Evolutionary conservation across 2,329 filamentous ascomycete species (phyloP).

Genomic region (Dactylellina haptotyla): DNA sequence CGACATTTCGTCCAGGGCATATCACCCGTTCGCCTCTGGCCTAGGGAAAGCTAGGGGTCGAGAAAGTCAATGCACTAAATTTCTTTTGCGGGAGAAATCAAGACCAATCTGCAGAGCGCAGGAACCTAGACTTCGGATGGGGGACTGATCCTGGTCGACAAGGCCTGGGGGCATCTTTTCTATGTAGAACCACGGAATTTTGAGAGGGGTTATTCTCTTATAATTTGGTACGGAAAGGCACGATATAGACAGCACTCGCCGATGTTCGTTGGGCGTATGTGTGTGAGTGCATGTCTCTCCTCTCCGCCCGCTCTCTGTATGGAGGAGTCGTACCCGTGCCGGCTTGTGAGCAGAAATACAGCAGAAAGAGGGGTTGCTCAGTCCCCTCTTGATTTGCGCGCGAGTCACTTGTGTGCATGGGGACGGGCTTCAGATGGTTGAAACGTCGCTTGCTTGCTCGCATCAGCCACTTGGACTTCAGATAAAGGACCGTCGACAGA

Average conservation of each 20-base stretch:
- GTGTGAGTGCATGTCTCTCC: too few species aligned
- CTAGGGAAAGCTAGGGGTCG: constrained; percentile 32
- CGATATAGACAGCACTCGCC: too few species aligned
- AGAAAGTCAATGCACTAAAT: constrained; percentile 30
- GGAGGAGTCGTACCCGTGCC: background rate
- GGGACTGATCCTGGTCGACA: constrained; percentile 20
- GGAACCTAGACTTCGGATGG: constrained; percentile 42
- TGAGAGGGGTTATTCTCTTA: constrained; percentile 11
- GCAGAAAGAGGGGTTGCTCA: constrained; percentile 28
- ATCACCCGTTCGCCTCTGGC: constrained; percentile 46
- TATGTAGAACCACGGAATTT: constrained; percentile 44
- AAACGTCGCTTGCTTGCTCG: constrained; percentile 9
- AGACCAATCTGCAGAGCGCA: constrained; percentile 13
- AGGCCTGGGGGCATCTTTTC: constrained; percentile 11
- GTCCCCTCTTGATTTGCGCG: constrained; percentile 11
- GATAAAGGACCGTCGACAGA: constrained; percentile 27
- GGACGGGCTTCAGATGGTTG: constrained; percentile 26
- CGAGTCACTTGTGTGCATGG: constrained; percentile 14
- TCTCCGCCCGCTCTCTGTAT: too few species aligned
- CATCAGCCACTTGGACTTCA: constrained; percentile 46
- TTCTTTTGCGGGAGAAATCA: constrained; percentile 51
- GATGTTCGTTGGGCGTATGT: too few species aligned
- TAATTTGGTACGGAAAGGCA: background rate
- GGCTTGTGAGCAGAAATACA: too few species aligned
- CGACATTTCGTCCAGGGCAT: constrained; percentile 39